Evolutionary conservation across 139 green algal genomes (phyloP).

Genomic region (Astrephomene gubernaculifera): DNA sequence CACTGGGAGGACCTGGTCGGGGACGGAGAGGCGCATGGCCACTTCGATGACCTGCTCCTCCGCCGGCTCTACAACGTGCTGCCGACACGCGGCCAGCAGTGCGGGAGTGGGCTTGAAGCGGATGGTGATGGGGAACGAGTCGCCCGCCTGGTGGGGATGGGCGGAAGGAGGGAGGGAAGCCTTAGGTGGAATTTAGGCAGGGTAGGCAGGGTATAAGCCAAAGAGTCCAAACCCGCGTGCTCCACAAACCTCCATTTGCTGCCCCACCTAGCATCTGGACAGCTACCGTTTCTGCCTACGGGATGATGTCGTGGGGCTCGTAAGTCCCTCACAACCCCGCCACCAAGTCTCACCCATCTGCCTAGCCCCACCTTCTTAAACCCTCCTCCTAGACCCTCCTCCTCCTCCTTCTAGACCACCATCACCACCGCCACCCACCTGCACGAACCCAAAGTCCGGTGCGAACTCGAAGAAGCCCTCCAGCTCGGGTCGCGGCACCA

Average conservation of each 20-base stretch:
- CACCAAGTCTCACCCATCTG: no score
- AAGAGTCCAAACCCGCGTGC: no score
- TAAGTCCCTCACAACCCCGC: no score
- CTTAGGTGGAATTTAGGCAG: no score
- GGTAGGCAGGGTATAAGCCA: no score
- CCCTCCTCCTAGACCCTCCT: no score
- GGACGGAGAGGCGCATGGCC: conserved; percentile 62
- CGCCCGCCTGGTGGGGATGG: conserved; percentile 52
- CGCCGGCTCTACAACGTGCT: conserved; percentile 54
- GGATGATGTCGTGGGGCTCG: no score
- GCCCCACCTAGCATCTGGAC: no score
- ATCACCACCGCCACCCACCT: conserved; percentile 49
- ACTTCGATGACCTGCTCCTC: conserved; percentile 59
- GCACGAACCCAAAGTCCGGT: conserved; percentile 73
- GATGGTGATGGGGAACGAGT: conserved; percentile 69
- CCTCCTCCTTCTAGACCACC: no score
- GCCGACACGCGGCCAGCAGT: conserved; percentile 57
- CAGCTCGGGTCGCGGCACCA: conserved; percentile 60
- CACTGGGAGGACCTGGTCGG: conserved; percentile 67
- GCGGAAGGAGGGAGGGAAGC: background rate
- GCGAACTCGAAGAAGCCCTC: conserved; percentile 63
- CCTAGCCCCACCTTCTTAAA: no score
- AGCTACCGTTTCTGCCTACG: no score
- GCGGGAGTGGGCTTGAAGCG: conserved; percentile 57
- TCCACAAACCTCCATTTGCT: no score